A percentile compares a stretch with the other conserved stretches of the same genome.
phyloP scores from a whole-genome alignment of 2,329 filamentous ascomycete species.

The Ustulina deusta region DNA sequence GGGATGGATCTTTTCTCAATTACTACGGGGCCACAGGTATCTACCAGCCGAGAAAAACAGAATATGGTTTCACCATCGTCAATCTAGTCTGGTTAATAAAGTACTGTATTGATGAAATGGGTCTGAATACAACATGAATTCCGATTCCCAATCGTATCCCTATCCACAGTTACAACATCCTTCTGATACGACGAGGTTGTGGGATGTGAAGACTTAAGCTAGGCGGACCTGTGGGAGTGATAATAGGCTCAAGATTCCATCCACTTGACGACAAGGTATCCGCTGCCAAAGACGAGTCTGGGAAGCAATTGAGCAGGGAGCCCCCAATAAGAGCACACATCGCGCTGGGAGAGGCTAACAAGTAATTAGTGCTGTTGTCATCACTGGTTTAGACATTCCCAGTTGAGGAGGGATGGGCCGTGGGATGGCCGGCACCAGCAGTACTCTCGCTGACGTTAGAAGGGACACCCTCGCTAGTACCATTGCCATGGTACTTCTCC shows the following conservation, averaged over 20 bases:
- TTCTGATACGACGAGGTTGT: background rate
- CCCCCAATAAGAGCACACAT: too few species aligned
- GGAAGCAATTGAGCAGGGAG: background rate
- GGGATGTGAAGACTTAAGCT: too few species aligned
- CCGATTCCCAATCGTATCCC: background rate
- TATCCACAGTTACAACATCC: background rate
- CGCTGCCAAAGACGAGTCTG: background rate
- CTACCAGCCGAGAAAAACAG: too few species aligned
- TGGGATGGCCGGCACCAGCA: constrained; percentile 31
- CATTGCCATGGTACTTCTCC: constrained; percentile 43
- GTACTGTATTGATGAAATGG: too few species aligned
- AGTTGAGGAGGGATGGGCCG: constrained; percentile 2
- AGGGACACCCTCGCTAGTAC: constrained; percentile 39
- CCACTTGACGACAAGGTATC: background rate
- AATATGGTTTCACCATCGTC: too few species aligned
- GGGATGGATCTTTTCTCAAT: too few species aligned
- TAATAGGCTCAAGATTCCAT: background rate
- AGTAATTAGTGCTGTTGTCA: background rate
- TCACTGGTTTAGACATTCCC: constrained; percentile 7
- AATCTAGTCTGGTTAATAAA: too few species aligned
- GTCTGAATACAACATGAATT: too few species aligned
- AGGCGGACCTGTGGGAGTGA: background rate
- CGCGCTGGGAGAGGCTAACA: background rate
- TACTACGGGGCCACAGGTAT: too few species aligned
- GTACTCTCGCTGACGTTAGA: constrained; percentile 36